Evolutionary conservation across 2,329 filamentous ascomycete genomes (phyloP).

Genomic region (Fusarium protoensiforme): DNA sequence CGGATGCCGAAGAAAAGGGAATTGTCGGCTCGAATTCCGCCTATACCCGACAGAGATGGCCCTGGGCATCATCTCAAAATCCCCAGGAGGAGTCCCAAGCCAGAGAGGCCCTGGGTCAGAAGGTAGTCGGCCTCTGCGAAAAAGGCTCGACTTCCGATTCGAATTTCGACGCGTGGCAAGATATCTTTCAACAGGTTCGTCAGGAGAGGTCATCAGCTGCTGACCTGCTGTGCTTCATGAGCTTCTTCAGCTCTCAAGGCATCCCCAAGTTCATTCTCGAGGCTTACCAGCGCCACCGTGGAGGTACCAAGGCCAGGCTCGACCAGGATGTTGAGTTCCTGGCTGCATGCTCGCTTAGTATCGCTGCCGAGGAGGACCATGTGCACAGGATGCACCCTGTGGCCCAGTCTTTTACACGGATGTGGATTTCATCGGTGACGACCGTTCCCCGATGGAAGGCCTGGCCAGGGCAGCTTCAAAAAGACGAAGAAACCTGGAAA

Average conservation of each 20-base stretch:
- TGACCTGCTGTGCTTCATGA: slow-evolving; percentile 9
- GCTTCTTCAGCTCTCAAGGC: neutral
- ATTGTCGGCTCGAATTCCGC: neutral
- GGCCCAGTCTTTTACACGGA: neutral
- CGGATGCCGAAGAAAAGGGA: neutral
- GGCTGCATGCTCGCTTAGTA: neutral
- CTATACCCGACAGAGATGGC: neutral
- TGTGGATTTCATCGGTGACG: neutral
- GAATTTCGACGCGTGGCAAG: neutral
- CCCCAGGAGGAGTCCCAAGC: neutral
- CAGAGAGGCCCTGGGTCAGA: neutral
- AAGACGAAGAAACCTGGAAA: neutral
- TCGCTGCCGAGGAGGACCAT: neutral
- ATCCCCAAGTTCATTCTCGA: neutral
- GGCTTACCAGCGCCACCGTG: neutral
- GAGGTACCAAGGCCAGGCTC: neutral
- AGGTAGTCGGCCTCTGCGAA: neutral
- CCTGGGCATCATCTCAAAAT: neutral
- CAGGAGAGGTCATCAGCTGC: neutral
- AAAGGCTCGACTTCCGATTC: neutral
- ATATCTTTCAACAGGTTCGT: slow-evolving; percentile 4
- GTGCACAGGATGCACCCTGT: neutral
- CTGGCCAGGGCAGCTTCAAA: neutral
- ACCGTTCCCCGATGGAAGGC: neutral
- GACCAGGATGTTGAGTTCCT: neutral